phyloP scores from a whole-genome alignment of 2,329 filamentous ascomycete species.

The Trichoderma breve region DNA sequence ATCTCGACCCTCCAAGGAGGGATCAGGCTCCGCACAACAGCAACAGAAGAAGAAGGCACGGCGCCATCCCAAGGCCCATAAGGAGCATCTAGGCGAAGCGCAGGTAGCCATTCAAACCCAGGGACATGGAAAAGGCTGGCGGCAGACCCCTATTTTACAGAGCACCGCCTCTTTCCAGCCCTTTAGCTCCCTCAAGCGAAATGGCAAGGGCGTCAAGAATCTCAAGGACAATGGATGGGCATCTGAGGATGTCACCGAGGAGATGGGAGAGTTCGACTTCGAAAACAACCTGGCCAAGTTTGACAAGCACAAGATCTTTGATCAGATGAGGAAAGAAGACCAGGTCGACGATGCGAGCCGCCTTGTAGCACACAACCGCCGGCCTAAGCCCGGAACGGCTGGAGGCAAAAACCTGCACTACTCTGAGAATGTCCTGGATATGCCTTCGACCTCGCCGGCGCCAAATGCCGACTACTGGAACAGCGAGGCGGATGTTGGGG shows the following conservation, averaged over 20 bases:
- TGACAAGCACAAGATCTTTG: conserved; percentile 88
- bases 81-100: conserved; percentile 29
- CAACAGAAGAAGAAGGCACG: conserved; percentile 35
- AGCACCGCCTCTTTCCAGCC: conserved; percentile 63
- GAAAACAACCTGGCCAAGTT: conserved; percentile 87
- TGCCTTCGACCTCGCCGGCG: conserved; percentile 39
- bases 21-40: conserved; percentile 19
- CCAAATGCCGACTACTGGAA: conserved; percentile 63
- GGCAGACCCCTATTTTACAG: conserved; percentile 59
- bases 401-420: conserved; percentile 89
- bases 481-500: conserved; percentile 67
- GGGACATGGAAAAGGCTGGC: conserved; percentile 55
- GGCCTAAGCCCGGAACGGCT: conserved; percentile 64
- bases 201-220: conserved; percentile 44
- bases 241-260: conserved; percentile 93
- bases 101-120: conserved; percentile 26
- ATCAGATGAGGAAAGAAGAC: conserved; percentile 87
- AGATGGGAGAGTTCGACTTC: conserved; percentile 94
- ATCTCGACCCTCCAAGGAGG: conserved; percentile 20
- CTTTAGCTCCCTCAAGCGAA: conserved; percentile 60
- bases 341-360: conserved; percentile 84
- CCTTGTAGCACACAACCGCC: conserved; percentile 85
- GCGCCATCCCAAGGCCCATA: conserved; percentile 35
- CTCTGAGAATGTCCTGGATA: conserved; percentile 84
- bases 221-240: conserved; percentile 78